Conservation (phyloP, 768 basidiomycete species). For the Lentinus brumalis region DNA sequence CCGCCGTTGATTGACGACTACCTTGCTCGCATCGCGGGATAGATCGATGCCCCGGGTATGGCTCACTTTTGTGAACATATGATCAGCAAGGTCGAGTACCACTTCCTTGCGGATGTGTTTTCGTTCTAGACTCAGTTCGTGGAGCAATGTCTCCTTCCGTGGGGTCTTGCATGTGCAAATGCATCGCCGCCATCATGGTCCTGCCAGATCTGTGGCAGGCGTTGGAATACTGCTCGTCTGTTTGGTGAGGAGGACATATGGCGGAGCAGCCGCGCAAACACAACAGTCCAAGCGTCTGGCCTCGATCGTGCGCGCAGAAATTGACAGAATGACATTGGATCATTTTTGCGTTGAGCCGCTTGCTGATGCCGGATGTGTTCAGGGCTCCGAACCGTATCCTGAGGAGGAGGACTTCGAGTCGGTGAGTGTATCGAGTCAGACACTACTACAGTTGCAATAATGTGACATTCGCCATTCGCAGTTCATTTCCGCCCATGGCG, state of each 20-base stretch:
- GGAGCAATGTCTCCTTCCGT: too few relatives aligned
- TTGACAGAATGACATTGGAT: too few relatives aligned
- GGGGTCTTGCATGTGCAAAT: too few relatives aligned
- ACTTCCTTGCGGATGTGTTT: neutral
- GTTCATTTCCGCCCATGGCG: conserved; percentile 41
- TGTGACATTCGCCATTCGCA: neutral
- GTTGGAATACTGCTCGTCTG: too few relatives aligned
- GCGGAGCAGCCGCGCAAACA: too few relatives aligned
- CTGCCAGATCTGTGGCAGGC: too few relatives aligned
- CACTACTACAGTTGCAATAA: neutral
- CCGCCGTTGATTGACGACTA: neutral
- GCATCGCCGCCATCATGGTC: too few relatives aligned
- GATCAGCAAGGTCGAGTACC: conserved; percentile 40
- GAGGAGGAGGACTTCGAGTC: conserved; percentile 51
- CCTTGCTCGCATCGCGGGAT: neutral
- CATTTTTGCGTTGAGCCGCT: too few relatives aligned
- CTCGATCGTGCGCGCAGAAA: too few relatives aligned
- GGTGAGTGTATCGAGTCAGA: conserved; percentile 9
- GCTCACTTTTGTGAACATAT: conserved; percentile 56
- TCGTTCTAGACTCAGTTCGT: neutral
- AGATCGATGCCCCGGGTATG: conserved; percentile 42
- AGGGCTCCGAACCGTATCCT: conserved; percentile 39
- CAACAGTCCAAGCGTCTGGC: too few relatives aligned
- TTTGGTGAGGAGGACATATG: too few relatives aligned
- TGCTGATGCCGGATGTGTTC: neutral